Percentiles rank a stretch among this genome's conserved stretches.
phyloP scores from a whole-genome alignment of 169 alveolate species.

The Cryptosporidium meleagridis region DNA sequence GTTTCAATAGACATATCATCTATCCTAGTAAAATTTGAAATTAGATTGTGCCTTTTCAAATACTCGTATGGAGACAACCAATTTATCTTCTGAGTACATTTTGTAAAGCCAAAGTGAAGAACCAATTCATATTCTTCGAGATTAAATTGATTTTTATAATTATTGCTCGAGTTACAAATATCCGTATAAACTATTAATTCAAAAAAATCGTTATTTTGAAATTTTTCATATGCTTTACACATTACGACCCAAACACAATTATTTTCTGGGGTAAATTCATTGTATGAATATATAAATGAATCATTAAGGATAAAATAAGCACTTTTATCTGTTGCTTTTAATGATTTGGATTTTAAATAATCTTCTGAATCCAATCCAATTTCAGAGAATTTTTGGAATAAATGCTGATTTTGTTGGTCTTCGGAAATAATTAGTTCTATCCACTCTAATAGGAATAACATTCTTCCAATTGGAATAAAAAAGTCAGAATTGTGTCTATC shows the following conservation, averaged over 20 bases:
- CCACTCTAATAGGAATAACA: conserved; percentile 4
- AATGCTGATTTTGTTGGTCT: background rate
- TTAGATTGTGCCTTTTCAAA: background rate
- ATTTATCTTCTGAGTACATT: background rate
- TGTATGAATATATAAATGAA: background rate
- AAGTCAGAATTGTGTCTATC: conserved; percentile 19
- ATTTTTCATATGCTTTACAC: background rate
- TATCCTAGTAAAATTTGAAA: background rate
- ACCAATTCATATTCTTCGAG: conserved; percentile 17
- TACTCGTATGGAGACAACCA: conserved; percentile 54
- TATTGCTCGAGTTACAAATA: background rate
- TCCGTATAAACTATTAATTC: conserved; percentile 21
- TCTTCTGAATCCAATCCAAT: background rate
- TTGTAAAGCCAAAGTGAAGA: conserved; percentile 64
- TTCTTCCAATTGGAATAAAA: conserved; percentile 59
- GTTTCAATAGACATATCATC: conserved; percentile 19
- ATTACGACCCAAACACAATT: conserved; percentile 2
- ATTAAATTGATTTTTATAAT: background rate
- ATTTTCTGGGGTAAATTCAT: background rate
- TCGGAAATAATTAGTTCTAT: conserved; percentile 2
- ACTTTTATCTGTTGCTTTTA: background rate
- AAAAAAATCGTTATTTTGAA: background rate
- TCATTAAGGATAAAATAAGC: background rate
- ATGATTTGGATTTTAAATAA: no score
- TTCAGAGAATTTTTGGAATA: background rate